Conservation (phyloP, 192 early-diverging fungal genomes). For the Anaeromyces robustus region DNA sequence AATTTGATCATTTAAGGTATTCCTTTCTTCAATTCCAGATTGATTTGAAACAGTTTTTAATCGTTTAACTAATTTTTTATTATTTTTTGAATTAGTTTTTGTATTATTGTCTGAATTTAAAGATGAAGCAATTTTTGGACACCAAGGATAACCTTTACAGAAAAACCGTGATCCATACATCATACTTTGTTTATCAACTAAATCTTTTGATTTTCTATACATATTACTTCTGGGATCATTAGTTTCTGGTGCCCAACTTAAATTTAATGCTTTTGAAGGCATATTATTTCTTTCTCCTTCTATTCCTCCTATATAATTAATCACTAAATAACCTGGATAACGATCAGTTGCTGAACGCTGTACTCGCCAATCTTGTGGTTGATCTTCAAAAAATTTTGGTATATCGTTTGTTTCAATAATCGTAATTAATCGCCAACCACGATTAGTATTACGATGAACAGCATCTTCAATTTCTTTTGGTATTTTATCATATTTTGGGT, state of each 20-base stretch:
- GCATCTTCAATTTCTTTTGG: neutral
- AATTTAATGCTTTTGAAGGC: neutral
- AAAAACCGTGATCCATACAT: neutral
- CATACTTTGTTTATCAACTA: neutral
- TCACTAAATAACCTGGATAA: neutral
- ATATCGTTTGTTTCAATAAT: neutral
- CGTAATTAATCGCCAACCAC: neutral
- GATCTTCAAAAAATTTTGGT: neutral
- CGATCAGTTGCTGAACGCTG: neutral
- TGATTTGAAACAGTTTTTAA: neutral
- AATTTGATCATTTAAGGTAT: too few species aligned
- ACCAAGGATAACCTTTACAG: neutral
- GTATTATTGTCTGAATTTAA: neutral
- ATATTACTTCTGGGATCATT: neutral
- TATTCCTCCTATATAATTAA: neutral
- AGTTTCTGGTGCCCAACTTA: neutral
- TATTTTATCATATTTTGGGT: neutral
- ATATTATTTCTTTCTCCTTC: neutral
- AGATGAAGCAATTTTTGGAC: neutral
- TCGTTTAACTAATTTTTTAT: neutral
- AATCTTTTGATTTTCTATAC: neutral
- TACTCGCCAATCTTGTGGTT: neutral
- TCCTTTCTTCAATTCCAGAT: too few species aligned
- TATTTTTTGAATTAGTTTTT: neutral
- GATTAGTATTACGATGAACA: neutral